Base-by-base conservation (phyloP, 805 yeast genomes). In the Alloascoidea africana region DNA sequence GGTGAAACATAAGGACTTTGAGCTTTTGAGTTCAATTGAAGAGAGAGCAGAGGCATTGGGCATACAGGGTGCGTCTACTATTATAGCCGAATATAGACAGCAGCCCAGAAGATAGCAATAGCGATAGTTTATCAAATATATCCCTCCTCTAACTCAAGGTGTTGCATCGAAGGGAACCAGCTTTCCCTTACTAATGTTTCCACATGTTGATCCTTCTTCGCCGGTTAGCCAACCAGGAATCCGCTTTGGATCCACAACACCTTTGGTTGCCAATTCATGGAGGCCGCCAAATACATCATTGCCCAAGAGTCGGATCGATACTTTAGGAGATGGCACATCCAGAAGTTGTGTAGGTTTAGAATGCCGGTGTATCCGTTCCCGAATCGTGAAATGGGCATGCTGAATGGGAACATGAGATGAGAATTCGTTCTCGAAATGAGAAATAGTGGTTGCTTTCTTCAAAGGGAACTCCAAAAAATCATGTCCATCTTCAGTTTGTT, bases 151-250 rank as follows among this genome's bases (percentile, higher is more conserved):
- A 27, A 30, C 38, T 14, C 13, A 34, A 32, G n/a, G 40, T 41
- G 42, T 33, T n/a, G n/a, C n/a, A n/a, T 23, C 30, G n/a, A 8
- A 23, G n/a, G 30, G 13, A 23, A 23, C n/a, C n/a, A 33, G 40
- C 5, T 33, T 33, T 14, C 70, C 70, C 40, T 66, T 54, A 18
- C 47, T 48, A 3, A 70, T 54, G 0, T 43, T 47, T 0, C 86
- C 86, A 27, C 68, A 59, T 32, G 57, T 55, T 1, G 55, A 46
- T 0, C 81, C 79, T 42, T 76, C 76, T 51, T 81, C 85, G 2
- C 93, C 94, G 3, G 87, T 73, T 19, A 83, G 53, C 87, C 86
- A 83, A 18, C 73, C 68, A 1, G 94, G 94, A 13, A 80, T 55
- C 0, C 45, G 59, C n/a, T 63, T 58, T 0, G 80, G 67, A 45